Evolutionary conservation across 1,284 basidiomycete genomes (phyloP).

Genomic region (Leccinum pallidistipes): DNA sequence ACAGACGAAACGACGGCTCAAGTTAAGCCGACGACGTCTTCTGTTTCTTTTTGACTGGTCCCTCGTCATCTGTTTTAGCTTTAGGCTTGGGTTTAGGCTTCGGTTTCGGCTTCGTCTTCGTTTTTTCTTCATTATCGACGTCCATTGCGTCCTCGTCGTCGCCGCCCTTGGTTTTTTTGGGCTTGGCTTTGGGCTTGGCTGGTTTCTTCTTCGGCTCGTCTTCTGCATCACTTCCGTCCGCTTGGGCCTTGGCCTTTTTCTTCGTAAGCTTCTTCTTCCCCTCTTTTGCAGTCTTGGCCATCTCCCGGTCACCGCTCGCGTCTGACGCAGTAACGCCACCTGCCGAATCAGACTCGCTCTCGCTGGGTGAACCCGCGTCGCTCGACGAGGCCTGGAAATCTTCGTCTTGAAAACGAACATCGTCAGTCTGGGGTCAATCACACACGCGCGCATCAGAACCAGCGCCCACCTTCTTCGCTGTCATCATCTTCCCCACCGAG

Average conservation of each 20-base stretch:
- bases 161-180: constrained; percentile 38
- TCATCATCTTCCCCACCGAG: constrained; percentile 68
- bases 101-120: constrained; percentile 45
- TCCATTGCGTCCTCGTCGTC: constrained; percentile 41
- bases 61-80: constrained; percentile 47
- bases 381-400: constrained; percentile 88
- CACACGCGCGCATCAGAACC: not conserved
- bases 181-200: constrained; percentile 45
- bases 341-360: constrained; percentile 67
- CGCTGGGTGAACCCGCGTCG: constrained; percentile 82
- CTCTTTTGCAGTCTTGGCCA: constrained; percentile 49
- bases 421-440: constrained; percentile 2
- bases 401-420: constrained; percentile 51
- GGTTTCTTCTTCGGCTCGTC: constrained; percentile 47
- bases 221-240: constrained; percentile 38
- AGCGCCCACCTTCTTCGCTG: constrained; percentile 73
- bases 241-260: constrained; percentile 38
- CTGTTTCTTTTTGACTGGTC: constrained; percentile 70
- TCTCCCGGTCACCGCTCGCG: constrained; percentile 68
- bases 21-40: constrained; percentile 44
- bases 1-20: not conserved
- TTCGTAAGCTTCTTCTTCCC: constrained; percentile 43
- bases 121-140: constrained; percentile 38
- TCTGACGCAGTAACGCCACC: constrained; percentile 72
- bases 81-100: constrained; percentile 48